Conservation (phyloP, 257 asterid species). For the Solanum boliviense region DNA sequence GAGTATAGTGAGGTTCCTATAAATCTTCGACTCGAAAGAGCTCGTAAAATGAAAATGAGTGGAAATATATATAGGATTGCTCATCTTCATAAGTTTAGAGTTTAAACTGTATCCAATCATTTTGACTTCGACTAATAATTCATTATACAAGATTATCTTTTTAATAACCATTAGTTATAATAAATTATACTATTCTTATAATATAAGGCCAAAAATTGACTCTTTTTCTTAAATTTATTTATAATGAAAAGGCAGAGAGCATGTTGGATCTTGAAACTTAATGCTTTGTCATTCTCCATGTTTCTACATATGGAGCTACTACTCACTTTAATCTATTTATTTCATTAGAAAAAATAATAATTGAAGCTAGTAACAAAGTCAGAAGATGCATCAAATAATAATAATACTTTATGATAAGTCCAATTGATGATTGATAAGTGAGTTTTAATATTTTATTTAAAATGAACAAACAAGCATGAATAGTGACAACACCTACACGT, state of each 20-base stretch:
- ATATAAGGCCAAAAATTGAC: neutral
- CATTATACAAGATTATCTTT: neutral
- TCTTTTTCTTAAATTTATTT: neutral
- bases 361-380: neutral
- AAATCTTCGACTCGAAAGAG: fast-evolving
- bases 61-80: neutral
- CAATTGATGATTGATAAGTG: neutral
- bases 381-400: neutral
- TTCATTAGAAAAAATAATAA: neutral
- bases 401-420: neutral
- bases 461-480: neutral
- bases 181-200: neutral
- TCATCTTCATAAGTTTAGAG: neutral
- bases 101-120: neutral
- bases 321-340: neutral
- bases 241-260: neutral
- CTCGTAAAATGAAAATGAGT: neutral
- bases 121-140: neutral
- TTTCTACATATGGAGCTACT: neutral
- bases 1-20: fast-evolving
- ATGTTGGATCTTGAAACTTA: neutral
- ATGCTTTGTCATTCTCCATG: neutral
- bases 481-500: neutral
- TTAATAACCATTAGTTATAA: neutral
- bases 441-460: neutral